phyloP scores from a whole-genome alignment of 2,329 filamentous ascomycete genomes.

The Phialophora expanda region DNA sequence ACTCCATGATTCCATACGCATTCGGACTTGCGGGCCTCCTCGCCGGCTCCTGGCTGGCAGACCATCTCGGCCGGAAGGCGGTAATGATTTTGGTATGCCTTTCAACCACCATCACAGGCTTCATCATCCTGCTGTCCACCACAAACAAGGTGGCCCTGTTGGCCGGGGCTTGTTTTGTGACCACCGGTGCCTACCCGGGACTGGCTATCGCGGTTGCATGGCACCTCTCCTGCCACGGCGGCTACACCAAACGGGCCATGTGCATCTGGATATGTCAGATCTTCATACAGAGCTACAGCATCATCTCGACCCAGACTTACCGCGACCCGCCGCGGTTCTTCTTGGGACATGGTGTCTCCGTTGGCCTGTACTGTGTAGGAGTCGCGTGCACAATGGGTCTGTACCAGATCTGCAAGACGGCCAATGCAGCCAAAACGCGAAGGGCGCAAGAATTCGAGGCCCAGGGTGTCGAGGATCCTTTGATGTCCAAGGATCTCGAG shows the following conservation, averaged over 20 bases:
- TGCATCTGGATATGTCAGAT: constrained; percentile 8
- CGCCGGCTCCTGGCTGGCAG: constrained; percentile 5
- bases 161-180: constrained; percentile 19
- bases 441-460: background rate
- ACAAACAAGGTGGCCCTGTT: constrained; percentile 12
- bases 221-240: constrained; percentile 2
- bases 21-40: constrained; percentile 8
- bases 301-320: constrained; percentile 23
- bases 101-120: constrained; percentile 9
- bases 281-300: constrained; percentile 13
- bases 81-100: background rate
- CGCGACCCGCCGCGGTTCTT: constrained; percentile 16
- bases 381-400: background rate
- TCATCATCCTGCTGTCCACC: constrained; percentile 19
- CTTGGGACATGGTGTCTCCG: constrained; percentile 17
- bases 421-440: background rate
- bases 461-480: background rate
- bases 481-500: background rate
- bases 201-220: constrained; percentile 9
- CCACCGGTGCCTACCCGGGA: constrained; percentile 14
- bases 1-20: constrained; percentile 24
- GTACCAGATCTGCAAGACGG: constrained; percentile 1
- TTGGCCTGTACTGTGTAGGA: constrained; percentile 17
- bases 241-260: constrained; percentile 23
- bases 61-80: constrained; percentile 4